Percentiles rank a stretch among this genome's conserved stretches.
phyloP scores from a whole-genome alignment of 345 rosid genomes.

The Salix exigua region DNA sequence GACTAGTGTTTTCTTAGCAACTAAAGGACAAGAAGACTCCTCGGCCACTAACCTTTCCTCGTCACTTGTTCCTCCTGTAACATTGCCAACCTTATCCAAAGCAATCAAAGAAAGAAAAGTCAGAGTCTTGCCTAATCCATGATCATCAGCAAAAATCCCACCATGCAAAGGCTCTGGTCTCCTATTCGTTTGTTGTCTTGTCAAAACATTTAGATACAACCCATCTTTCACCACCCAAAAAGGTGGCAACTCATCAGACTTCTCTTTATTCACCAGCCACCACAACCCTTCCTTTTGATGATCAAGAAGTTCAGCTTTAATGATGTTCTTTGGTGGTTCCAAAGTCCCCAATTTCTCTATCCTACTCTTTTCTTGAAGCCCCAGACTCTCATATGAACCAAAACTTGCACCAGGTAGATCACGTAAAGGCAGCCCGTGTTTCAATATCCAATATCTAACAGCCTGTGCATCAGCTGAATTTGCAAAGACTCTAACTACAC shows the following conservation, averaged over 20 bases:
- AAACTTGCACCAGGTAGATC: constrained; percentile 18
- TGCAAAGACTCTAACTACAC: constrained; percentile 64
- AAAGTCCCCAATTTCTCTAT: constrained; percentile 49
- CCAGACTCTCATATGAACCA: constrained; percentile 58
- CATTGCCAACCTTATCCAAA: constrained; percentile 47
- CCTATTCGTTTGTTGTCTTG: constrained; percentile 50
- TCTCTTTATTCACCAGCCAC: constrained; percentile 73
- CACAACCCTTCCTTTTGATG: constrained; percentile 85
- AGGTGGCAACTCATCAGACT: constrained; percentile 60
- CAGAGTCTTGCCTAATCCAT: constrained; percentile 92
- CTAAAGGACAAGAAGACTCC: not conserved
- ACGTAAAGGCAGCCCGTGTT: constrained; percentile 53
- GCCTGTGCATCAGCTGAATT: constrained; percentile 28
- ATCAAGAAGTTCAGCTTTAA: constrained; percentile 52
- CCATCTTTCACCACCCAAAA: constrained; percentile 86
- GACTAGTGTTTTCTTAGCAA: constrained; percentile 50
- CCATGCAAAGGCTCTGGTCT: constrained; percentile 72
- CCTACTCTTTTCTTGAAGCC: constrained; percentile 48
- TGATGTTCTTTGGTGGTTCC: constrained; percentile 60
- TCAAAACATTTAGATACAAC: constrained; percentile 53
- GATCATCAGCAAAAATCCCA: constrained; percentile 88
- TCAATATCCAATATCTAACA: constrained; percentile 34
- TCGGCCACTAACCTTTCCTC: constrained; percentile 12
- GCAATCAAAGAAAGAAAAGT: constrained; percentile 82
- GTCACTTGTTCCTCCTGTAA: constrained; percentile 13